Percentiles rank a stretch among this genome's conserved stretches.
These are phyloP conservation scores for Grosmannia huntii DNA, from an alignment of 2,329 filamentous ascomycete genomes.

Conservation along the genomic window DNA sequence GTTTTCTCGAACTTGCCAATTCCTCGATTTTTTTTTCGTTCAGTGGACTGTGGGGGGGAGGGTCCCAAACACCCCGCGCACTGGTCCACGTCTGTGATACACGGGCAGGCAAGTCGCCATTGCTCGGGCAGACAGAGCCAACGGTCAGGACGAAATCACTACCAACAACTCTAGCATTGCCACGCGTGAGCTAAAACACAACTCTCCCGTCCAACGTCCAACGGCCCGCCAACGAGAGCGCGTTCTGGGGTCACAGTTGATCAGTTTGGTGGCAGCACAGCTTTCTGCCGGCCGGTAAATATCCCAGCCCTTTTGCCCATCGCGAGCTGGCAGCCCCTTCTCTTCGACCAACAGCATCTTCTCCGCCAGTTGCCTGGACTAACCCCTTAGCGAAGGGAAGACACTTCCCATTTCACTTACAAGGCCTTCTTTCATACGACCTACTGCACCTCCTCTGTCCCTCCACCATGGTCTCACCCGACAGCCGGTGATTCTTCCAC, in stretches of 20 bases:
- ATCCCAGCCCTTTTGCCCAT: not conserved
- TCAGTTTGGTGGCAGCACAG: not conserved
- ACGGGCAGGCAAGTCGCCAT: no score
- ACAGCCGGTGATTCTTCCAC: not conserved
- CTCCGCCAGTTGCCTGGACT: not conserved
- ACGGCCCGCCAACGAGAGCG: not conserved
- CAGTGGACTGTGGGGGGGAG: not conserved
- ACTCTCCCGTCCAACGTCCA: not conserved
- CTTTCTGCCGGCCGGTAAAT: not conserved
- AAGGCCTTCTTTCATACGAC: not conserved
- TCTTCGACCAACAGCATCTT: not conserved
- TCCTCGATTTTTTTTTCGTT: not conserved
- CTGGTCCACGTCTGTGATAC: not conserved
- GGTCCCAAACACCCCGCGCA: not conserved
- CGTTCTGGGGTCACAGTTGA: not conserved
- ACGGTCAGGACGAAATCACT: not conserved
- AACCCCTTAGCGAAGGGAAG: not conserved
- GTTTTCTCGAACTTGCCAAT: not conserved
- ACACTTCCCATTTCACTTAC: not conserved
- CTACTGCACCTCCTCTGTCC: not conserved
- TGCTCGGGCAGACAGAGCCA: not conserved
- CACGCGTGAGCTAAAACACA: not conserved
- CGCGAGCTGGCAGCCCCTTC: not conserved
- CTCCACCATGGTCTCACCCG: conserved; percentile 2
- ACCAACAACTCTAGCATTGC: not conserved